Percentiles rank a stretch among this genome's conserved stretches.
Evolutionary conservation across 1,139 yeast species (phyloP).

Genomic region (Meyerozyma sp.): DNA sequence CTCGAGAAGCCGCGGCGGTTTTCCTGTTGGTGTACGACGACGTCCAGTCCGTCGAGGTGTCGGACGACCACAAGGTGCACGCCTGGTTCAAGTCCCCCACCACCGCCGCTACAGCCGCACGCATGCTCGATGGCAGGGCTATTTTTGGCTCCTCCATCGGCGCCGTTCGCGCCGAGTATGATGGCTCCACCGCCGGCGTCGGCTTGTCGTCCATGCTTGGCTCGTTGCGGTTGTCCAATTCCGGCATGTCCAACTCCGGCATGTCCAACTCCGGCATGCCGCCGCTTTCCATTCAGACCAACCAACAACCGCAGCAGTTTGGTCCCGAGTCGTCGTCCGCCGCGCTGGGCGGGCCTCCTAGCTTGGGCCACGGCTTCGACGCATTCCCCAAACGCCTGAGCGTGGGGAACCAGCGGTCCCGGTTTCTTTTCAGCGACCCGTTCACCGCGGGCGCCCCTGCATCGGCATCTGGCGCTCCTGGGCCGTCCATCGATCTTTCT

Average conservation of each 20-base stretch:
- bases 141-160: constrained; percentile 57
- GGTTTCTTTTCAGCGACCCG: constrained; percentile 67
- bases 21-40: constrained; percentile 81
- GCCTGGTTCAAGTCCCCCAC: constrained; percentile 64
- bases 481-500: constrained; percentile 24
- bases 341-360: constrained; percentile 4
- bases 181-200: constrained; percentile 19
- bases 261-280: constrained; percentile 25
- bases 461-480: constrained; percentile 8
- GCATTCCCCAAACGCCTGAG: constrained; percentile 46
- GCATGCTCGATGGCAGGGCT: constrained; percentile 57
- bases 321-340: constrained; percentile 2
- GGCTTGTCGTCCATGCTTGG: constrained; percentile 15
- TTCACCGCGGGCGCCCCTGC: constrained; percentile 27
- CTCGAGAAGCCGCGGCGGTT: constrained; percentile 71
- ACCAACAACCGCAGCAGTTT: constrained; percentile 1
- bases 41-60: constrained; percentile 52
- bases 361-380: constrained; percentile 8
- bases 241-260: no score
- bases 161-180: constrained; percentile 51
- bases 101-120: constrained; percentile 69
- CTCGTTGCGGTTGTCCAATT: constrained; percentile 22
- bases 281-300: constrained; percentile 10
- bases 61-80: constrained; percentile 36
- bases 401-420: constrained; percentile 54